These are phyloP conservation scores for Eimeria sp. DNA, from an alignment of 169 alveolate species.

Conservation along the genomic window DNA sequence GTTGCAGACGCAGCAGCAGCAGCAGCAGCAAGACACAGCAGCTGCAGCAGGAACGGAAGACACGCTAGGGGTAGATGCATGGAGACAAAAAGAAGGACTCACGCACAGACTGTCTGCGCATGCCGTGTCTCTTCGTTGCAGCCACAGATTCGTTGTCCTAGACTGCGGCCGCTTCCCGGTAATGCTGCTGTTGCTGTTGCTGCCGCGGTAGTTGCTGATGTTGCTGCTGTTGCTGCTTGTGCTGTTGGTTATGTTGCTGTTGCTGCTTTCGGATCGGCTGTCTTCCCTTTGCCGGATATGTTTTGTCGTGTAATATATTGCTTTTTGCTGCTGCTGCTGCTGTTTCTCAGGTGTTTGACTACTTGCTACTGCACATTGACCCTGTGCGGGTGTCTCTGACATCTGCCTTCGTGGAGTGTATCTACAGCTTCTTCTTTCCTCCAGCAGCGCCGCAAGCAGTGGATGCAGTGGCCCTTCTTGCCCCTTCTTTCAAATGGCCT, in stretches of 20 bases:
- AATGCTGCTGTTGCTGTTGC: constrained; percentile 51
- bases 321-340: constrained; percentile 19
- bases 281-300: too few species aligned
- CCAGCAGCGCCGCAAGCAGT: constrained; percentile 62
- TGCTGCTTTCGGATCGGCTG: neutral
- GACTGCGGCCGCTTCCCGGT: constrained; percentile 69
- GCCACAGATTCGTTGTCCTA: constrained; percentile 73
- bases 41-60: constrained; percentile 22
- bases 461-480: constrained; percentile 46
- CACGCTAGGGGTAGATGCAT: neutral
- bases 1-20: constrained; percentile 48
- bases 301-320: too few species aligned
- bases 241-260: constrained; percentile 17
- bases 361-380: constrained; percentile 76
- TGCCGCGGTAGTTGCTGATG: neutral
- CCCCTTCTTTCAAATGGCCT: constrained; percentile 55
- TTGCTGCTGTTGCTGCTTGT: neutral
- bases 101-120: constrained; percentile 73
- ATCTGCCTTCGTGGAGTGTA: constrained; percentile 62
- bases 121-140: constrained; percentile 71
- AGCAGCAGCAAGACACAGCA: constrained; percentile 28
- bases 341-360: constrained; percentile 72
- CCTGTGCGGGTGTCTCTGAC: constrained; percentile 73
- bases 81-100: constrained; percentile 31
- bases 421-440: constrained; percentile 71